Evolutionary conservation across 306 rosid genomes (phyloP).

Genomic region (Quercus engelmannii): DNA sequence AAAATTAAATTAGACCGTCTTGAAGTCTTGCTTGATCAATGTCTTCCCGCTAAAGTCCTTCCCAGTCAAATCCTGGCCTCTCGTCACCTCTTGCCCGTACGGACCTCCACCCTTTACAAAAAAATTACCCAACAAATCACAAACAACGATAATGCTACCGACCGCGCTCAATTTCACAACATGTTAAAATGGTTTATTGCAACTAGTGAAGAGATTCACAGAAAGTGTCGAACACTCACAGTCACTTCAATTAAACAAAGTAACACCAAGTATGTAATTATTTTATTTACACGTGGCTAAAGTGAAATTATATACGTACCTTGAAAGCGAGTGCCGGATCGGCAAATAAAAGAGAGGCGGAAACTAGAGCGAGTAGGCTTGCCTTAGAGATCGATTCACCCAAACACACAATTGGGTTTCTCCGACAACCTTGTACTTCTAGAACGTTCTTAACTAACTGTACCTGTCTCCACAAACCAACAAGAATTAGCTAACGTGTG

Average conservation of each 20-base stretch:
- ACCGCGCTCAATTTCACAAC: too few species aligned
- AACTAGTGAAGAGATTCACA: too few species aligned
- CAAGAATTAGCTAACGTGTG: neutral
- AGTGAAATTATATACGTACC: slow-evolving; percentile 13
- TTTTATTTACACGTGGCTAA: too few species aligned
- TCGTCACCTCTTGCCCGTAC: slow-evolving; percentile 80
- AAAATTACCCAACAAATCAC: too few species aligned
- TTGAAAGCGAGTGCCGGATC: slow-evolving; percentile 83
- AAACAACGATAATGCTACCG: too few species aligned
- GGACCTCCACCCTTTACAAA: slow-evolving; percentile 81
- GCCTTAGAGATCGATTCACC: slow-evolving; percentile 48
- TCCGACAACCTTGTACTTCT: slow-evolving; percentile 34
- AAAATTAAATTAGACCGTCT: slow-evolving; percentile 53
- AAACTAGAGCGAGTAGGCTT: slow-evolving; percentile 62
- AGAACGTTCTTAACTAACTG: slow-evolving; percentile 24
- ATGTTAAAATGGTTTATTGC: too few species aligned
- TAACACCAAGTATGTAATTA: too few species aligned
- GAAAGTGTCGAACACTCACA: too few species aligned
- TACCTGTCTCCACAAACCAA: neutral
- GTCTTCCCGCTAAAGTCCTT: slow-evolving; percentile 90
- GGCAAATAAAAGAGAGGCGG: slow-evolving; percentile 64
- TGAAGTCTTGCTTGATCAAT: slow-evolving; percentile 89
- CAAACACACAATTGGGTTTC: slow-evolving; percentile 27
- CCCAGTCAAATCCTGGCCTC: slow-evolving; percentile 92
- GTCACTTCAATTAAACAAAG: too few species aligned